phyloP scores from a whole-genome alignment of 2,329 filamentous ascomycete species.

The Fusarium euwallaceae region DNA sequence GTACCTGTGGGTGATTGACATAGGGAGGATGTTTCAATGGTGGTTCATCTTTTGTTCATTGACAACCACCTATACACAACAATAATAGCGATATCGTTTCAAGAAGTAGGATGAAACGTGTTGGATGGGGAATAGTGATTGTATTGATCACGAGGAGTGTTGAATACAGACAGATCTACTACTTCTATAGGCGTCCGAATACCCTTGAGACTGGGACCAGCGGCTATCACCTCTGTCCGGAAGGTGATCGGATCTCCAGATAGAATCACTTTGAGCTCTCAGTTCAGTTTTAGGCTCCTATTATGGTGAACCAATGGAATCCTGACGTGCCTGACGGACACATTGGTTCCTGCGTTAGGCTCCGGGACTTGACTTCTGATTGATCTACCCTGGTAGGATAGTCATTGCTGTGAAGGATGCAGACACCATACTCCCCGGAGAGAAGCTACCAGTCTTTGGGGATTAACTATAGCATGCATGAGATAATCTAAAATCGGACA shows the following conservation, averaged over 20 bases:
- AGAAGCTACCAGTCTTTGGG: not conserved
- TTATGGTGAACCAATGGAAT: not conserved
- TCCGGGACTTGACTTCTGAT: not conserved
- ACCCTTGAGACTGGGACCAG: not conserved
- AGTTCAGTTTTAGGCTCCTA: not conserved
- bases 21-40: not conserved
- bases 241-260: not conserved
- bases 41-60: not conserved
- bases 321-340: not conserved
- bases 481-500: not conserved
- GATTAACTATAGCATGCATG: accelerated
- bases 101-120: not conserved
- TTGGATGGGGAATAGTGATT: not conserved
- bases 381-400: not conserved
- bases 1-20: not conserved
- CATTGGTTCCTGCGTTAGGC: not conserved
- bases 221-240: not conserved
- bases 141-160: not conserved
- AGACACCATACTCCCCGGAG: not conserved
- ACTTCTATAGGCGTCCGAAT: not conserved
- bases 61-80: not conserved
- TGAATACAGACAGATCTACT: not conserved
- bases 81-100: not conserved
- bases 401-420: not conserved
- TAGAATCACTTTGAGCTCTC: not conserved